Conservation (phyloP, 768 basidiomycete genomes). For the Leccinellum luteum region DNA sequence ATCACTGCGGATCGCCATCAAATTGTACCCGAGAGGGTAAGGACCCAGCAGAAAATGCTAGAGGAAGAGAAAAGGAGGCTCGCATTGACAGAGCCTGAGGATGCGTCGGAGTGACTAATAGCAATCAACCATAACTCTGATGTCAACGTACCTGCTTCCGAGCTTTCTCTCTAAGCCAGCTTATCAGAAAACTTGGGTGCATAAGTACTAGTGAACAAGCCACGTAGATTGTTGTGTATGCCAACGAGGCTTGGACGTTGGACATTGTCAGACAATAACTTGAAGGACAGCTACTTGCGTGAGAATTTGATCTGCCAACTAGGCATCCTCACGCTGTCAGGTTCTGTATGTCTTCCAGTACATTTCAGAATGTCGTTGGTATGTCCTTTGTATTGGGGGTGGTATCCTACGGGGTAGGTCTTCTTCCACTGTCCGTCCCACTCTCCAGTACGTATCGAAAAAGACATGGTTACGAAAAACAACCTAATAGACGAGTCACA, state of each 20-base stretch:
- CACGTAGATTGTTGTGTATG: not conserved
- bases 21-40: slow-evolving; percentile 2
- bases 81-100: not conserved
- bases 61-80: slow-evolving; percentile 5
- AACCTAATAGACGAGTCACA: slow-evolving; percentile 33
- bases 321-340: too few relatives aligned
- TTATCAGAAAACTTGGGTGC: not conserved
- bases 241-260: not conserved
- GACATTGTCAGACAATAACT: too few relatives aligned
- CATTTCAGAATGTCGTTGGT: slow-evolving; percentile 20
- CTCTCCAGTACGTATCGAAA: slow-evolving; percentile 54
- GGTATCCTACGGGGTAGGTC: slow-evolving; percentile 66
- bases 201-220: not conserved
- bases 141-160: not conserved
- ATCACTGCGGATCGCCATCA: slow-evolving; percentile 4
- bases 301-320: not conserved
- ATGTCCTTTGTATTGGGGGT: slow-evolving; percentile 64
- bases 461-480: slow-evolving; percentile 1
- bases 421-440: slow-evolving; percentile 70
- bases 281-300: not conserved
- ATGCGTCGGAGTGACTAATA: not conserved
- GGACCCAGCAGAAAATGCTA: slow-evolving; percentile 4
- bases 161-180: not conserved
- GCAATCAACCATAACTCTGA: not conserved
- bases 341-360: slow-evolving; percentile 29